phyloP scores from a whole-genome alignment of 1,139 yeast genomes.

The Lodderomyces orthopsilosis region DNA sequence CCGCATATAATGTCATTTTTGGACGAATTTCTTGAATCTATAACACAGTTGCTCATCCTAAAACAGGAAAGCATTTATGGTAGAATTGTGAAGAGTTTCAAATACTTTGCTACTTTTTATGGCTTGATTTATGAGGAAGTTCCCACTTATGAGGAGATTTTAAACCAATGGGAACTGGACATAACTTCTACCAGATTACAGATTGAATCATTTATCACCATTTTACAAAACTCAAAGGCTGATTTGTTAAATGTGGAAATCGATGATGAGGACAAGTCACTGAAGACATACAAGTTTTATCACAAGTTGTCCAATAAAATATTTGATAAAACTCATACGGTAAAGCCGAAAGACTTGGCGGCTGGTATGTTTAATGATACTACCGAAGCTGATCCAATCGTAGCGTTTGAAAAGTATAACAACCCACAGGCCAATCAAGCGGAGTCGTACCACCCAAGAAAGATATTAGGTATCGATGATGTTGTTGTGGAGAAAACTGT shows the following conservation, averaged over 20 bases:
- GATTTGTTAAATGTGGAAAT: constrained; percentile 31
- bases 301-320: constrained; percentile 23
- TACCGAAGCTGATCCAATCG: constrained; percentile 34
- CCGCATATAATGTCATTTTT: constrained; percentile 48
- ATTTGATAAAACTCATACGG: constrained; percentile 23
- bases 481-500: constrained; percentile 16
- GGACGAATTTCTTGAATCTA: constrained; percentile 50
- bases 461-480: constrained; percentile 20
- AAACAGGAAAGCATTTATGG: constrained; percentile 31
- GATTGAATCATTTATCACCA: constrained; percentile 35
- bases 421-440: constrained; percentile 26
- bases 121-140: constrained; percentile 26
- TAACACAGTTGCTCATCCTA: constrained; percentile 35
- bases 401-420: constrained; percentile 28
- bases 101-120: constrained; percentile 35
- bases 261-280: constrained; percentile 27
- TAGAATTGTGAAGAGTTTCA: constrained; percentile 26
- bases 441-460: constrained; percentile 32
- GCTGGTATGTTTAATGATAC: constrained; percentile 35
- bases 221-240: constrained; percentile 31
- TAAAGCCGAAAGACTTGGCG: constrained; percentile 27
- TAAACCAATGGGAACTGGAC: constrained; percentile 34
- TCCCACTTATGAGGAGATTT: constrained; percentile 24
- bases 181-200: constrained; percentile 32
- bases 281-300: constrained; percentile 27